phyloP scores from a whole-genome alignment of 371 early-diverging fungal species.

The Mortierella sp. region DNA sequence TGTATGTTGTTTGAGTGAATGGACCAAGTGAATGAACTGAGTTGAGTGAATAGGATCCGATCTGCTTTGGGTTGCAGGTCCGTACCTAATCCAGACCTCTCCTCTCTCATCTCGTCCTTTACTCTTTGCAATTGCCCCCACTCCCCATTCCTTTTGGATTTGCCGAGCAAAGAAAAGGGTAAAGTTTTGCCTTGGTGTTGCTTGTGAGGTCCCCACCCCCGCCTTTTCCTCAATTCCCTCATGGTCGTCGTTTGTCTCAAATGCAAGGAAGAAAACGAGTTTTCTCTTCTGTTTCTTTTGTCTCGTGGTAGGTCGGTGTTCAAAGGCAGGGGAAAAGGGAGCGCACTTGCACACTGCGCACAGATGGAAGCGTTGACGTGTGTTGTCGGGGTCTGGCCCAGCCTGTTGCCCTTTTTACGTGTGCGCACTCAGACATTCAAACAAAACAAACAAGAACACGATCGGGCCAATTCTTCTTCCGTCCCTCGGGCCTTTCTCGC shows the following conservation, averaged over 20 bases:
- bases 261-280: not conserved
- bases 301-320: not conserved
- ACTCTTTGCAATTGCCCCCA: too few relatives aligned
- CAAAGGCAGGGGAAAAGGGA: not conserved
- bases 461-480: conserved; percentile 2
- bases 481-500: conserved; percentile 4
- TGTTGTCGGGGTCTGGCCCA: not conserved
- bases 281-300: not conserved
- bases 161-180: too few relatives aligned
- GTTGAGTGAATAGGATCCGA: not conserved
- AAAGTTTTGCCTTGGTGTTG: too few relatives aligned
- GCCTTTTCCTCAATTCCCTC: not conserved
- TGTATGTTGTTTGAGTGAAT: not conserved
- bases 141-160: too few relatives aligned
- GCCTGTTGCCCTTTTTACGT: too few relatives aligned
- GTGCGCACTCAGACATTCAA: too few relatives aligned
- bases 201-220: not conserved
- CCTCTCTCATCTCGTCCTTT: not conserved
- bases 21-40: too few relatives aligned
- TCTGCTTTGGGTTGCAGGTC: not conserved
- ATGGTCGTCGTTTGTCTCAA: not conserved
- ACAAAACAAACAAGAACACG: not conserved
- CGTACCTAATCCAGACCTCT: not conserved
- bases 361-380: not conserved
- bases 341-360: not conserved